Evolutionary conservation across 805 yeast genomes (phyloP).

Genomic region (Monosporozyma aerobia): DNA sequence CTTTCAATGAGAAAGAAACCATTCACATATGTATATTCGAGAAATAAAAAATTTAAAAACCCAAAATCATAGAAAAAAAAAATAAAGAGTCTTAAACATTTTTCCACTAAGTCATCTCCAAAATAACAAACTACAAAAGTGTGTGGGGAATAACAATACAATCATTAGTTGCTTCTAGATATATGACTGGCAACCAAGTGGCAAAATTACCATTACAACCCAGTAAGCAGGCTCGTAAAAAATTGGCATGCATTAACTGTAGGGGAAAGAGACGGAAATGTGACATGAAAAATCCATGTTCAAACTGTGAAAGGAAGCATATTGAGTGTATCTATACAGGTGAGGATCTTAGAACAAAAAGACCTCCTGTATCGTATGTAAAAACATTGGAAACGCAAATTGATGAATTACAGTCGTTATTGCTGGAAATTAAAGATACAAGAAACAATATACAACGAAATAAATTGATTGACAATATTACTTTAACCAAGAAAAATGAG

Average conservation of each 20-base stretch:
- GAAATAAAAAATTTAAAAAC: too few species aligned
- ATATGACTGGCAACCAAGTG: background rate
- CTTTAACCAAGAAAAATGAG: background rate
- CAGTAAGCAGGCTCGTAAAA: background rate
- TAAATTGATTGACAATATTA: background rate
- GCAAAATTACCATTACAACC: background rate
- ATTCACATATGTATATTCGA: background rate
- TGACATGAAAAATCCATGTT: slow-evolving; percentile 38
- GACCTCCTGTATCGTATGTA: slow-evolving; percentile 40
- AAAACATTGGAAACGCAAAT: slow-evolving; percentile 30
- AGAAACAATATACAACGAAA: slow-evolving; percentile 7
- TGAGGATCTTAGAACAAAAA: slow-evolving; percentile 37
- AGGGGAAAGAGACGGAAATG: slow-evolving; percentile 34
- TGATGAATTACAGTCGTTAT: slow-evolving; percentile 12
- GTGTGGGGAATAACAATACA: background rate
- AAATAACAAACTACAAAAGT: background rate
- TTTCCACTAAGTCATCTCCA: background rate
- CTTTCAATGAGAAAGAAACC: too few species aligned
- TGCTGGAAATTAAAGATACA: slow-evolving; percentile 7
- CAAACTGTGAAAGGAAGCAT: slow-evolving; percentile 34
- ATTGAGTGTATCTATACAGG: slow-evolving; percentile 37
- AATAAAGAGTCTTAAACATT: background rate
- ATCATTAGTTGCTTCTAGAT: background rate
- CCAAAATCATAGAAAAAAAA: background rate
- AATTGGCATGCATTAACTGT: slow-evolving; percentile 17